Evolutionary conservation across 495 filamentous ascomycete species (phyloP), one percentile per base, ranked within the genome.

Genomic region (Penicillium pancosmium): DNA sequence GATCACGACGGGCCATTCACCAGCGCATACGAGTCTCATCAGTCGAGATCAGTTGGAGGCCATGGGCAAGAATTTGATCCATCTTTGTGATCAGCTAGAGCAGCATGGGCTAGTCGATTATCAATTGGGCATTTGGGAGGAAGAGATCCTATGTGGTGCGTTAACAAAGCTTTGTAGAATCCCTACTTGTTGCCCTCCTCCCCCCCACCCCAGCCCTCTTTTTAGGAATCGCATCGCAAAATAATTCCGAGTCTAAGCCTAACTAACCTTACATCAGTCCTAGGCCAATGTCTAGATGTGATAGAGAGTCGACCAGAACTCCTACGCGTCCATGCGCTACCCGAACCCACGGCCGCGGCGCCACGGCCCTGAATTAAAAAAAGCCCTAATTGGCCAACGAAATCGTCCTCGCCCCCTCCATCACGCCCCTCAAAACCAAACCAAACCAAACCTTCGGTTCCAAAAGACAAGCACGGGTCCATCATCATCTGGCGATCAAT

Each of bases 111-210:
- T 98, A 25, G 93, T 98, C 7, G 94, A 98, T 75, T 98, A 97
- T 70, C 88, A 98, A 66, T 94, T 96, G 77, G 94, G 94, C 4
- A 90, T 98, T 47, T 93, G 91, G 84, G 94, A 98, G 72, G 93
- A 97, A 70, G 88, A 90, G 63, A 97, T 98, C 62, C 81, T 96
- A 48, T 83, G 82, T 52, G 81, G 23, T 23, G 23, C 23, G 23
- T 23, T 2, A 23, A 23, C 23, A 23, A 4, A 23, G 23, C 23
- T 23, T 23, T 23, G 23, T 23, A 23, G 23, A 23, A 23, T 23
- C 3, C 23, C 23, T 23, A 4, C 23, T 23, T 23, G 2, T 4
- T 23, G 23, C 23, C 23, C 23, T 23, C 23, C 23, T 4, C 23
- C 23, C 23, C 21, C 23, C 23, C 3, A 23, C 23, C 23, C 1